A percentile compares a stretch with the other conserved stretches of the same genome.
Evolutionary conservation across 345 rosid genomes (phyloP).

Genomic region (Gossypium raimondii): DNA sequence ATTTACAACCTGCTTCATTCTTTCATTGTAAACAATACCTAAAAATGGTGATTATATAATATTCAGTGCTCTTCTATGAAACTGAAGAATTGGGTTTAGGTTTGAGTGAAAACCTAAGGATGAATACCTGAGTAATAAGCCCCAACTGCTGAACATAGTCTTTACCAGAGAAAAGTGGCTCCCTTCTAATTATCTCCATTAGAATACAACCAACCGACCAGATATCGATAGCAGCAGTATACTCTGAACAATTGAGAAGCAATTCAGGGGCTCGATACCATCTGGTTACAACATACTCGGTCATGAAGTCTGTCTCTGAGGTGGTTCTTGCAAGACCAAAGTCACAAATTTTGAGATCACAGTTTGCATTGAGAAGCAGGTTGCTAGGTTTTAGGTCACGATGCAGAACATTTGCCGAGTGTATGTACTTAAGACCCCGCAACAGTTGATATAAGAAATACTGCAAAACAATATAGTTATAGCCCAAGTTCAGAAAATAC

Average conservation of each 20-base stretch:
- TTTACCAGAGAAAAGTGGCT: conserved; percentile 81
- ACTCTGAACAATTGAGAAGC: conserved; percentile 70
- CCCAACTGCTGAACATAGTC: conserved; percentile 81
- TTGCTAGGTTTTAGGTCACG: conserved; percentile 90
- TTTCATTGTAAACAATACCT: conserved; percentile 1
- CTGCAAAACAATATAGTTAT: conserved; percentile 31
- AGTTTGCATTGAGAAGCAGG: conserved; percentile 58
- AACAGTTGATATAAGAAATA: conserved; percentile 79
- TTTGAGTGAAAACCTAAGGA: conserved; percentile 1
- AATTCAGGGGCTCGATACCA: conserved; percentile 81
- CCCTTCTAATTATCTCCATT: conserved; percentile 70
- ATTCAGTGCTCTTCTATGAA: background rate
- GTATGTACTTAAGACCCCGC: conserved; percentile 77
- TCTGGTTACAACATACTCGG: conserved; percentile 74
- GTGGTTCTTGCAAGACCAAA: conserved; percentile 90
- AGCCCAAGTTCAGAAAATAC: background rate
- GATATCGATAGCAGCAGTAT: conserved; percentile 76
- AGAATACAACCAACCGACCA: conserved; percentile 98
- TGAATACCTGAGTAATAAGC: conserved; percentile 72
- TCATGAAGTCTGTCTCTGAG: conserved; percentile 86
- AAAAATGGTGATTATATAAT: background rate
- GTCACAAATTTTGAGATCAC: conserved; percentile 78
- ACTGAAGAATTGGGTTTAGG: conserved; percentile 1
- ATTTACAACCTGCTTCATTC: conserved; percentile 1
- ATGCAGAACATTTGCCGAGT: conserved; percentile 81